Percentiles rank a stretch among this genome's conserved stretches.
These are phyloP conservation scores for Lizonia empirigonia DNA, from an alignment of 2,329 filamentous ascomycete species.

Conservation along the genomic window DNA sequence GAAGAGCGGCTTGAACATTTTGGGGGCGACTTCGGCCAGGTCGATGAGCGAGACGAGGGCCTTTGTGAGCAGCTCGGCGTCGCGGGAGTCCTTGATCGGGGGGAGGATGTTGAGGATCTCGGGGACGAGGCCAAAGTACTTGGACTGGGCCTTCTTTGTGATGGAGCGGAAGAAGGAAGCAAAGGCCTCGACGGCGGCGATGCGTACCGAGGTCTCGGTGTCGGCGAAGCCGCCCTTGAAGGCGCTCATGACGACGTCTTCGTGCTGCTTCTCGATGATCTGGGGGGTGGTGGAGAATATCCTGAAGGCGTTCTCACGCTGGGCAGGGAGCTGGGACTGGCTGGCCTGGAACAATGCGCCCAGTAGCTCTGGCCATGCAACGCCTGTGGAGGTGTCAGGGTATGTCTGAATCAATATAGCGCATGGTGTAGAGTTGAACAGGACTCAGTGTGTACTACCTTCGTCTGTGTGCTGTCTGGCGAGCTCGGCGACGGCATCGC, in stretches of 20 bases:
- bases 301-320: constrained; percentile 90
- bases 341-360: constrained; percentile 86
- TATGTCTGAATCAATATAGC: background rate
- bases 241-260: constrained; percentile 84
- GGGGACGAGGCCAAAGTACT: constrained; percentile 85
- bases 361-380: constrained; percentile 89
- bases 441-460: constrained; percentile 71
- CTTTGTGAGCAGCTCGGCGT: constrained; percentile 89
- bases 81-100: constrained; percentile 87
- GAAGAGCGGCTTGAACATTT: constrained; percentile 98
- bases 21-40: constrained; percentile 88
- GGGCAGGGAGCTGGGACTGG: constrained; percentile 79
- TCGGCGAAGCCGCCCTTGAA: constrained; percentile 95
- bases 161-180: constrained; percentile 93
- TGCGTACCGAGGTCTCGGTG: constrained; percentile 78
- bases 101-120: constrained; percentile 94
- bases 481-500: constrained; percentile 95
- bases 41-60: constrained; percentile 92
- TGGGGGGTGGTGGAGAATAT: constrained; percentile 94
- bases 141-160: constrained; percentile 82
- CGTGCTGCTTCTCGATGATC: constrained; percentile 95
- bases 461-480: constrained; percentile 94
- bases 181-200: constrained; percentile 96
- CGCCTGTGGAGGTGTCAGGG: constrained; percentile 65
- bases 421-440: background rate